Conservation (phyloP, 1,139 yeast species). For the Taphrina flavorubra region DNA sequence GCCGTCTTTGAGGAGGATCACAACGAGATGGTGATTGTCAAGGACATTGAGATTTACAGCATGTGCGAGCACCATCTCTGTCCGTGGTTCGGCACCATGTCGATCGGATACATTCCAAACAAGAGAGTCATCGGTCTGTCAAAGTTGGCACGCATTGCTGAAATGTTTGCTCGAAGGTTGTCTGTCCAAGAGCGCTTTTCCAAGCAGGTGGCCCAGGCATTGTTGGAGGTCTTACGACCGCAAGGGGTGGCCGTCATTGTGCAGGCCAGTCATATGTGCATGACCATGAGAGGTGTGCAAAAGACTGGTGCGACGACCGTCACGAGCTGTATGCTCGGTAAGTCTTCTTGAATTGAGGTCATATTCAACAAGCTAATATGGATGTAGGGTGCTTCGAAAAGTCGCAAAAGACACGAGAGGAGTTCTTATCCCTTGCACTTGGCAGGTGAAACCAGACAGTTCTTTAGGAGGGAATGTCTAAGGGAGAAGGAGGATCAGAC, state of each 20-base stretch:
- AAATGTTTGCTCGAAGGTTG: conserved; percentile 91
- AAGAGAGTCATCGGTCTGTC: conserved; percentile 92
- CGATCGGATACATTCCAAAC: conserved; percentile 91
- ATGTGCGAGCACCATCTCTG: conserved; percentile 97
- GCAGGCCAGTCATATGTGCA: conserved; percentile 98
- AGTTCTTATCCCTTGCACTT: conserved; percentile 60
- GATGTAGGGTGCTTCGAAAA: conserved; percentile 63
- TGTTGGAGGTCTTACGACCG: conserved; percentile 87
- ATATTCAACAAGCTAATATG: not conserved
- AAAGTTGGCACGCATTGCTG: conserved; percentile 92
- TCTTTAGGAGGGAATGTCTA: too few relatives aligned
- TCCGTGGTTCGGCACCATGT: conserved; percentile 76
- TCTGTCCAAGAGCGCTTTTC: conserved; percentile 97
- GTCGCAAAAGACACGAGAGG: conserved; percentile 94
- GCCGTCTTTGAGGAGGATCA: conserved; percentile 98
- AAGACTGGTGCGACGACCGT: conserved; percentile 92
- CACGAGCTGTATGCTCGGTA: conserved; percentile 96
- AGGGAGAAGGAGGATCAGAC: too few relatives aligned
- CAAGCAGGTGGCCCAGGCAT: conserved; percentile 95
- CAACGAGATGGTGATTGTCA: conserved; percentile 97
- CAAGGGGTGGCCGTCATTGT: conserved; percentile 97
- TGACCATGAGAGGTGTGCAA: conserved; percentile 98
- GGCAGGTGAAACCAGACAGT: conserved; percentile 5
- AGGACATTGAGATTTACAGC: conserved; percentile 90
- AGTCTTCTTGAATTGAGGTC: conserved; percentile 49